These are phyloP conservation scores for Platismatia glauca DNA, from an alignment of 495 filamentous ascomycete genomes.

Conservation along the genomic window DNA sequence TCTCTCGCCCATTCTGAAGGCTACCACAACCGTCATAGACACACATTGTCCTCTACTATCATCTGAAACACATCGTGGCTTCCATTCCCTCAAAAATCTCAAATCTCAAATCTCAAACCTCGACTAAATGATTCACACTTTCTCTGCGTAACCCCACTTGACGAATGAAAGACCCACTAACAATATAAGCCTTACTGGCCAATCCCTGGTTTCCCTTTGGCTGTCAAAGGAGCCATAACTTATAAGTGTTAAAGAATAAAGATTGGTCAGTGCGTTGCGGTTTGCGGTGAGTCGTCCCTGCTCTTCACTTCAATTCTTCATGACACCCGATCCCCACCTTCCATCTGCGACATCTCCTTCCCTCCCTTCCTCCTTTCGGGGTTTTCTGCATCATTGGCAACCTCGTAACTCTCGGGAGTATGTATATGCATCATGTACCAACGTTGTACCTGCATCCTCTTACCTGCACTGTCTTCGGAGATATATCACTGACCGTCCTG, in stretches of 20 bases:
- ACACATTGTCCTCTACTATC: neutral
- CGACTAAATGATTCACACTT: neutral
- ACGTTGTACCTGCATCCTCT: neutral
- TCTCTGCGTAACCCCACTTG: neutral
- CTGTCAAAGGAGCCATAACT: constrained; percentile 12
- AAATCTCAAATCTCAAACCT: no score
- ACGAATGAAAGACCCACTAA: constrained; percentile 7
- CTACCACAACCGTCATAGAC: neutral
- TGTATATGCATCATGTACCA: neutral
- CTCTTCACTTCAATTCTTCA: no score
- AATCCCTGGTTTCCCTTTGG: constrained; percentile 6
- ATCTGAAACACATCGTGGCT: neutral
- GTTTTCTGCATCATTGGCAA: neutral
- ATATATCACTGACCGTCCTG: constrained; percentile 9
- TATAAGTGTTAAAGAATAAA: no score
- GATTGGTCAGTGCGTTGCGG: constrained; percentile 10
- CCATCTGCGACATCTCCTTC: neutral
- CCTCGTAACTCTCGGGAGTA: neutral
- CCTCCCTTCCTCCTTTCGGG: neutral
- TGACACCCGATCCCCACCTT: neutral
- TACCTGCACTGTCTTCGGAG: neutral
- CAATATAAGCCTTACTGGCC: neutral
- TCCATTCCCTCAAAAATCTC: neutral
- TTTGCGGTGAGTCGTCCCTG: constrained; percentile 2
- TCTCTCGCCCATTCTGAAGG: neutral